Conservation (phyloP, 495 filamentous ascomycete species). For the Daldinia bambusicola region DNA sequence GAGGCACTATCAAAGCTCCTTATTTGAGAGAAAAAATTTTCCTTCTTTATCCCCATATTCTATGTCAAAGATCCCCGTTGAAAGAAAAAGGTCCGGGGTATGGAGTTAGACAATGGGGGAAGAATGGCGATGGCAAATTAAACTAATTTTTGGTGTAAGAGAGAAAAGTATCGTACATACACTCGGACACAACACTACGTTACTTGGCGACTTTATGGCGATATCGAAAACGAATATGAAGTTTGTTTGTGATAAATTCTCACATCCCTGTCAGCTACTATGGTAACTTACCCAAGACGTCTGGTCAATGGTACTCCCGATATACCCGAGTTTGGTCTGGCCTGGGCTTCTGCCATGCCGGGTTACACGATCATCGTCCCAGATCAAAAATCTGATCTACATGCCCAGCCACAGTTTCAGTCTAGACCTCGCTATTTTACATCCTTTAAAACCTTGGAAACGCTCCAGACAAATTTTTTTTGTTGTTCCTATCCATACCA, state of each 20-base stretch:
- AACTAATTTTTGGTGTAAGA: slow-evolving; percentile 10
- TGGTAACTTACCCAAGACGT: slow-evolving; percentile 8
- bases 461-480: slow-evolving; percentile 28
- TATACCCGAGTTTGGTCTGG: slow-evolving; percentile 18
- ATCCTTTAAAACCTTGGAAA: slow-evolving; percentile 29
- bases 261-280: slow-evolving; percentile 2
- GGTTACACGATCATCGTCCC: slow-evolving; percentile 35
- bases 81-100: slow-evolving; percentile 28
- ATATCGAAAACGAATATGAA: slow-evolving; percentile 23
- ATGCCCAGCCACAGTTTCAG: slow-evolving; percentile 37
- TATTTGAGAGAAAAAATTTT: slow-evolving; percentile 25
- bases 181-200: slow-evolving; percentile 19
- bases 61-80: background rate
- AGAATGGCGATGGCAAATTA: slow-evolving; percentile 5
- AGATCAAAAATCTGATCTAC: slow-evolving; percentile 40
- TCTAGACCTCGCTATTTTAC: slow-evolving; percentile 36
- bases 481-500: background rate
- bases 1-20: slow-evolving; percentile 15
- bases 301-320: slow-evolving; percentile 27
- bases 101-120: slow-evolving; percentile 33
- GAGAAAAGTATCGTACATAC: slow-evolving; percentile 10
- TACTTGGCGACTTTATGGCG: slow-evolving; percentile 23
- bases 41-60: slow-evolving; percentile 22
- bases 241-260: slow-evolving; percentile 1
- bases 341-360: slow-evolving; percentile 14